Conservation (phyloP, 352 stramenopile genomes). For the Peronospora destructor region DNA sequence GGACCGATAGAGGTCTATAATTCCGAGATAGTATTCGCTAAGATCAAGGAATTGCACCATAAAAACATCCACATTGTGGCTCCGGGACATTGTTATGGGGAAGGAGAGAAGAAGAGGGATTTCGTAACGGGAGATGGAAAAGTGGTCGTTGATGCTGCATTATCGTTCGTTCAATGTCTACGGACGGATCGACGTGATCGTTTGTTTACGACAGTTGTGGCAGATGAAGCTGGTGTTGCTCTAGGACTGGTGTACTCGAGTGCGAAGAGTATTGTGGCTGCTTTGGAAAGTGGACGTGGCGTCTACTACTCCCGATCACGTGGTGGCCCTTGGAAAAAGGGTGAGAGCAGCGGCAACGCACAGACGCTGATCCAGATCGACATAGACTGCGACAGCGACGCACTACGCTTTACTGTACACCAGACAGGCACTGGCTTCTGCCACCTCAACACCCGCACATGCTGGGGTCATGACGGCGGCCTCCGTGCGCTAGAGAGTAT, state of each 20-base stretch:
- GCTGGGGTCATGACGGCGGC: constrained; percentile 86
- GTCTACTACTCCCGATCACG: constrained; percentile 94
- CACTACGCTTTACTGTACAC: constrained; percentile 90
- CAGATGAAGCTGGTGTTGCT: constrained; percentile 82
- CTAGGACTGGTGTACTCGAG: constrained; percentile 94
- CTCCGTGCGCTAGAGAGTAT: constrained; percentile 87
- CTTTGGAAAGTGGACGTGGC: constrained; percentile 81
- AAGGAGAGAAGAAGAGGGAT: constrained; percentile 21
- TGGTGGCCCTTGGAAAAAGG: constrained; percentile 90
- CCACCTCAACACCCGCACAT: constrained; percentile 89
- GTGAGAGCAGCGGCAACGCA: constrained; percentile 91
- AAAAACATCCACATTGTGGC: constrained; percentile 56
- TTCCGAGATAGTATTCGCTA: constrained; percentile 26
- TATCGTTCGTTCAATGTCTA: constrained; percentile 70
- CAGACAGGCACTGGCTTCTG: constrained; percentile 78
- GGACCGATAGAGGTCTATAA: constrained; percentile 1
- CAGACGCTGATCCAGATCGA: constrained; percentile 91
- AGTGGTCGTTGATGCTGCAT: constrained; percentile 31
- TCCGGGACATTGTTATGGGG: constrained; percentile 21
- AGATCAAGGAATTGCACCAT: constrained; percentile 54
- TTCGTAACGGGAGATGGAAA: constrained; percentile 12
- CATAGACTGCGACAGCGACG: constrained; percentile 94
- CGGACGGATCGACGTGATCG: constrained; percentile 87
- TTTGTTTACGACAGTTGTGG: constrained; percentile 92
- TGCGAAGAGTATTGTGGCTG: constrained; percentile 85